Evolutionary conservation across 768 basidiomycete genomes (phyloP).

Genomic region (Phanerodontia chrysosporium): DNA sequence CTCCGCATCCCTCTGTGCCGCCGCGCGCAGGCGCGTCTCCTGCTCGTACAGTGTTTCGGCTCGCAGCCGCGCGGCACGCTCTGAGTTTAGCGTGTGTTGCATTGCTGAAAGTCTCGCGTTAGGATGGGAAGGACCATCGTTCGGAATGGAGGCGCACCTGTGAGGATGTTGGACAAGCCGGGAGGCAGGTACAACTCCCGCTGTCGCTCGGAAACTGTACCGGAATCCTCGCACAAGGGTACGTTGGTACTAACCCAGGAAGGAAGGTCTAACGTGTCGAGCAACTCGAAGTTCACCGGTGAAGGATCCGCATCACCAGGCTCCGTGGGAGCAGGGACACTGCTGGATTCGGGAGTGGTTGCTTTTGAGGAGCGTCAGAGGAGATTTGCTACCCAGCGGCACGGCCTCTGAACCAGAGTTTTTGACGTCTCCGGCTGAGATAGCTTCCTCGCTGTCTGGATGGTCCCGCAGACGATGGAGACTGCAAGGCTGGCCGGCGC

Average conservation of each 20-base stretch:
- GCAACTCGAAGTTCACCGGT: constrained; percentile 28
- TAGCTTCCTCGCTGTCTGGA: not conserved
- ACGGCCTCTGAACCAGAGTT: not conserved
- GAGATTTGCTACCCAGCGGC: not conserved
- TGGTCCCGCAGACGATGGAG: not conserved
- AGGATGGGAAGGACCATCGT: not conserved
- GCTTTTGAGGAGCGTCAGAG: not conserved
- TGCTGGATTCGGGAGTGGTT: not conserved
- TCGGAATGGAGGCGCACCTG: not conserved
- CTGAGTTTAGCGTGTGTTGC: constrained; percentile 29
- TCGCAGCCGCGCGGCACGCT: constrained; percentile 29
- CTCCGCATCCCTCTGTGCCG: constrained; percentile 25
- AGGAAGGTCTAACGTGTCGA: constrained; percentile 29
- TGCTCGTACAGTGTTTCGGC: constrained; percentile 29
- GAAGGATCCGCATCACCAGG: too few species aligned
- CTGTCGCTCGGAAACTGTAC: not conserved
- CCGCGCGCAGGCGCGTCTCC: constrained; percentile 29
- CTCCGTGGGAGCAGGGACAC: too few species aligned
- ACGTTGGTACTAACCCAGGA: constrained; percentile 29
- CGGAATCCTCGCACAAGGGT: constrained; percentile 1
- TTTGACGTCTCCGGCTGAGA: not conserved
- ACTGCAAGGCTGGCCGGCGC: not conserved
- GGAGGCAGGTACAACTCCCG: constrained; percentile 31
- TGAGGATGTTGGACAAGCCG: constrained; percentile 3
- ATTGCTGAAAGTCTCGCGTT: constrained; percentile 21